Conservation (phyloP, 352 stramenopile genomes). For the Globisporangium alternatum region DNA sequence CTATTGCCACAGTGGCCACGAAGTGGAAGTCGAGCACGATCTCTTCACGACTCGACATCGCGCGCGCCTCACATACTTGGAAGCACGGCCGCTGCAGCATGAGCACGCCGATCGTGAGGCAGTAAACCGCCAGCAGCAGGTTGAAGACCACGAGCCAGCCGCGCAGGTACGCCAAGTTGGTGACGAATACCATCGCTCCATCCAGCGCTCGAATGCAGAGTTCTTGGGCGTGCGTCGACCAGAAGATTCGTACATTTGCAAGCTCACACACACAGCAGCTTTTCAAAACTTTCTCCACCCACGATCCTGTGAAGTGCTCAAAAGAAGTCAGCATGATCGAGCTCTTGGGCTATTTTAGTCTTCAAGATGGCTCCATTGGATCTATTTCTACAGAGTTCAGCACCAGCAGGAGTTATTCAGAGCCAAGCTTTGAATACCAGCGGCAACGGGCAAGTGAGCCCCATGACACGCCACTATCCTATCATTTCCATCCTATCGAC, state of each 20-base stretch:
- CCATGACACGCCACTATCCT: background rate
- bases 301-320: background rate
- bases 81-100: background rate
- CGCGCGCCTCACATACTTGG: background rate
- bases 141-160: slow-evolving; percentile 8
- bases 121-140: slow-evolving; percentile 1
- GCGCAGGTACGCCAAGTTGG: background rate
- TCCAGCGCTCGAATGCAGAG: background rate
- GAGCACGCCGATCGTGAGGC: slow-evolving; percentile 2
- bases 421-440: background rate
- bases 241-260: background rate
- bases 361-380: slow-evolving; percentile 4
- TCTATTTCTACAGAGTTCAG: slow-evolving; percentile 7
- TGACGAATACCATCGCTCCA: background rate
- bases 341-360: background rate
- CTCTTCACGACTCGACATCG: background rate
- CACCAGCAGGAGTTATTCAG: background rate
- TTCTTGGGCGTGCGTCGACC: background rate
- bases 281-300: background rate
- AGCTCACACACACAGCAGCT: background rate
- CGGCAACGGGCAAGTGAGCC: background rate
- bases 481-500: background rate
- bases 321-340: background rate
- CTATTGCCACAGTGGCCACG: background rate
- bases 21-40: slow-evolving; percentile 6